Conservation (phyloP, 2,329 filamentous ascomycete species). For the Magnaporthiopsis rhizophila region DNA sequence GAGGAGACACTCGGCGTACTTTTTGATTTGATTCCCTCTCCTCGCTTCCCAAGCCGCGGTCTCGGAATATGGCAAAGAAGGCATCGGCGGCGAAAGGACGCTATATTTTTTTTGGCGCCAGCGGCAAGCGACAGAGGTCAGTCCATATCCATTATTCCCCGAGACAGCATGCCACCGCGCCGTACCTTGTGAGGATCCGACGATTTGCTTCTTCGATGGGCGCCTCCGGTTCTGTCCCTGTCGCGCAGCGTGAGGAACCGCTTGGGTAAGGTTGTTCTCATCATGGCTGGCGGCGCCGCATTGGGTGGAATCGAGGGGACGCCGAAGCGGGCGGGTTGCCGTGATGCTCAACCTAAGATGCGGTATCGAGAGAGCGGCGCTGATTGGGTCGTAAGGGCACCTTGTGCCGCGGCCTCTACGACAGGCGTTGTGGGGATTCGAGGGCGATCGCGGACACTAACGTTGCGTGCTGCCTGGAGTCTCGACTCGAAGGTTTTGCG, state of each 20-base stretch:
- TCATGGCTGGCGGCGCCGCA: constrained; percentile 26
- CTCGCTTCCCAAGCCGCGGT: not conserved
- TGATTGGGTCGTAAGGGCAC: not conserved
- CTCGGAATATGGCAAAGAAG: constrained; percentile 3
- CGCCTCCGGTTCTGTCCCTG: constrained; percentile 37
- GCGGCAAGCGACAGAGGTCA: not conserved
- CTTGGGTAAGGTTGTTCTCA: constrained; percentile 47
- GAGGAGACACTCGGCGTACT: not conserved
- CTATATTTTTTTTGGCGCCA: not conserved
- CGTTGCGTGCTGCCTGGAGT: not conserved
- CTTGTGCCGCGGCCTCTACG: not conserved
- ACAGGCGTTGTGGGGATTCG: not conserved
- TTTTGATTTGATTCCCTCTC: constrained; percentile 1
- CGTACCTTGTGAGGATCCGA: constrained; percentile 47
- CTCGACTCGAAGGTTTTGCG: not conserved
- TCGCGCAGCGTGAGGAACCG: constrained; percentile 66
- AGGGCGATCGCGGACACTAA: not conserved
- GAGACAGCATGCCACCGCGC: constrained; percentile 3
- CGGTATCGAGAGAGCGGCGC: not conserved
- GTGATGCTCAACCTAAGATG: not conserved
- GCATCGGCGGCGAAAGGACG: constrained; percentile 1
- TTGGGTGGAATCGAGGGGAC: constrained; percentile 1
- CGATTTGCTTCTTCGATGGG: constrained; percentile 47
- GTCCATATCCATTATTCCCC: not conserved
- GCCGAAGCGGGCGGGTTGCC: not conserved